These are phyloP conservation scores for Carpinus fangiana DNA, from an alignment of 306 rosid species.

Conservation along the genomic window DNA sequence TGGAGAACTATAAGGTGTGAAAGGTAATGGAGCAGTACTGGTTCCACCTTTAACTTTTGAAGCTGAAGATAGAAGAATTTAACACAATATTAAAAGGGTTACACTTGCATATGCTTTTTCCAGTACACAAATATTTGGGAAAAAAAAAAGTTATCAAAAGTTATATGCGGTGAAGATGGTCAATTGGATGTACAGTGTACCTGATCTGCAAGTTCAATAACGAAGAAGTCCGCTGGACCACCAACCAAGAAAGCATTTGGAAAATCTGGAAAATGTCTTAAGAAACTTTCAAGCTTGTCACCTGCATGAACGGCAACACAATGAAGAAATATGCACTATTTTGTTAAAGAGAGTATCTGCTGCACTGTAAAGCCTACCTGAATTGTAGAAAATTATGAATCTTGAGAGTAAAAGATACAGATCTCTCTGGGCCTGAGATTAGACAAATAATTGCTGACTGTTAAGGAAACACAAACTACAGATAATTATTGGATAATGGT, in stretches of 20 bases:
- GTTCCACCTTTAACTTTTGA: slow-evolving; percentile 95
- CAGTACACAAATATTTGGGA: neutral
- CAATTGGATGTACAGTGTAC: slow-evolving; percentile 46
- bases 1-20: slow-evolving; percentile 69
- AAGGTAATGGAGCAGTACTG: slow-evolving; percentile 88
- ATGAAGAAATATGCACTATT: slow-evolving; percentile 23
- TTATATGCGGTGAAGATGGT: neutral
- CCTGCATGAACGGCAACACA: slow-evolving; percentile 48
- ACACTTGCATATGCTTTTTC: neutral
- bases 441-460: neutral
- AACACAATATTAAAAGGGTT: neutral
- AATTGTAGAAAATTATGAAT: slow-evolving; percentile 80
- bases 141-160: neutral
- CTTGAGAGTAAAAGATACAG: slow-evolving; percentile 85
- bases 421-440: slow-evolving; percentile 88
- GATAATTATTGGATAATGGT: neutral
- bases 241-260: slow-evolving; percentile 86
- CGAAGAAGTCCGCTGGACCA: slow-evolving; percentile 80
- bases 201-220: slow-evolving; percentile 92
- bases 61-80: slow-evolving; percentile 54
- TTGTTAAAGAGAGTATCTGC: slow-evolving; percentile 22
- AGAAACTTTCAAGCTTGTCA: slow-evolving; percentile 73
- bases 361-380: slow-evolving; percentile 57
- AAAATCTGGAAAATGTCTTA: slow-evolving; percentile 71
- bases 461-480: neutral